phyloP scores from a whole-genome alignment of 257 asterid species.

The Salvia splendens region DNA sequence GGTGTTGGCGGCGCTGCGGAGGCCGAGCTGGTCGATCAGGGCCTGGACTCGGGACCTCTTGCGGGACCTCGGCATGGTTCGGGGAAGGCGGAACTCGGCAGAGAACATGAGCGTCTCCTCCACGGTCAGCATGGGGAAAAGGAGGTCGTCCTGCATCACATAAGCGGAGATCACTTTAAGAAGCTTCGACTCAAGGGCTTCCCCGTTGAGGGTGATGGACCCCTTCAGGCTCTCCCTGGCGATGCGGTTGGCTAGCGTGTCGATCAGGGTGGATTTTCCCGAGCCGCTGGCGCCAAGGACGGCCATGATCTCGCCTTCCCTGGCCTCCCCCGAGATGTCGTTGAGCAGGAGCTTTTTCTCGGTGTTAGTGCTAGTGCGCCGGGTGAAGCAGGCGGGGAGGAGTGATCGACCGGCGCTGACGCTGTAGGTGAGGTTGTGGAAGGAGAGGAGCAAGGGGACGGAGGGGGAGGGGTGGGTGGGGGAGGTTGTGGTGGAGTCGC shows the following conservation, averaged over 20 bases:
- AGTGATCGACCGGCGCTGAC: slow-evolving; percentile 36
- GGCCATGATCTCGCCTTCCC: slow-evolving; percentile 62
- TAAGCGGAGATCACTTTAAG: slow-evolving; percentile 60
- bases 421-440: slow-evolving; percentile 53
- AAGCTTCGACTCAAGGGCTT: slow-evolving; percentile 48
- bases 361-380: background rate
- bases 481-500: slow-evolving; percentile 36
- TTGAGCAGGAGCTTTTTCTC: slow-evolving; percentile 42
- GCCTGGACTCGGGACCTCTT: slow-evolving; percentile 52
- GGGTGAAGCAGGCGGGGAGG: slow-evolving; percentile 25
- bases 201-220: slow-evolving; percentile 49
- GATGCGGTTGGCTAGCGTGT: slow-evolving; percentile 58
- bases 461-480: slow-evolving; percentile 26
- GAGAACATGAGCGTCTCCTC: slow-evolving; percentile 65
- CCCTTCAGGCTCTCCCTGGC: slow-evolving; percentile 53
- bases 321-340: slow-evolving; percentile 54
- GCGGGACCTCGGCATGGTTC: slow-evolving; percentile 43
- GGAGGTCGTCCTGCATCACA: slow-evolving; percentile 61
- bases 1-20: slow-evolving; percentile 48
- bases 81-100: slow-evolving; percentile 54
- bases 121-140: slow-evolving; percentile 60
- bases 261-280: slow-evolving; percentile 60
- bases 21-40: slow-evolving; percentile 55
- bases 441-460: slow-evolving; percentile 52
- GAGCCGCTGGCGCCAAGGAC: slow-evolving; percentile 71